phyloP scores from a whole-genome alignment of 2,329 filamentous ascomycete species.

The Neurospora sp. region DNA sequence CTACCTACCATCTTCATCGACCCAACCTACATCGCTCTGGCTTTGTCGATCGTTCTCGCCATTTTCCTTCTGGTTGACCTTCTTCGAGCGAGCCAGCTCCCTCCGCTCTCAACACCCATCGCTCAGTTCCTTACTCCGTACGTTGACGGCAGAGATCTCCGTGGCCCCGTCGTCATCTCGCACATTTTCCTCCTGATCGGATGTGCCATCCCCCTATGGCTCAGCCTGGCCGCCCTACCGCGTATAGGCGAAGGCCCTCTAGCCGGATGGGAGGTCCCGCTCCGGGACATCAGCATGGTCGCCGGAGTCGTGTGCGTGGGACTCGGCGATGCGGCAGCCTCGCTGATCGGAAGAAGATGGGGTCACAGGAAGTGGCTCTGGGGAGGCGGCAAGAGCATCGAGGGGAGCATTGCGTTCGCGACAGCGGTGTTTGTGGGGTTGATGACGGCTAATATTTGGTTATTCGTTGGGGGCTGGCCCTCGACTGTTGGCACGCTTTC shows the following conservation, averaged over 20 bases:
- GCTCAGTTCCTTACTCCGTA: slow-evolving; percentile 85
- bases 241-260: slow-evolving; percentile 46
- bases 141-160: slow-evolving; percentile 84
- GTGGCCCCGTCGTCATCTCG: slow-evolving; percentile 87
- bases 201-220: slow-evolving; percentile 89
- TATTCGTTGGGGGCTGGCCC: slow-evolving; percentile 67
- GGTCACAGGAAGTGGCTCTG: slow-evolving; percentile 89
- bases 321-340: slow-evolving; percentile 88
- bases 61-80: slow-evolving; percentile 85
- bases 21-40: slow-evolving; percentile 70
- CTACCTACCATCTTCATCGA: slow-evolving; percentile 80
- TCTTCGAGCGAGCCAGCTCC: slow-evolving; percentile 81
- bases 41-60: slow-evolving; percentile 67
- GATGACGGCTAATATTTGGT: slow-evolving; percentile 59
- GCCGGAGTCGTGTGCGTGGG: slow-evolving; percentile 90
- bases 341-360: slow-evolving; percentile 76
- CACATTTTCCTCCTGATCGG: slow-evolving; percentile 95
- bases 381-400: slow-evolving; percentile 91
- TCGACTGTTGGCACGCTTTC: background rate
- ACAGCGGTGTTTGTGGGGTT: slow-evolving; percentile 69
- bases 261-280: slow-evolving; percentile 63
- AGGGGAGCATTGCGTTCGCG: slow-evolving; percentile 77
- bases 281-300: slow-evolving; percentile 78
- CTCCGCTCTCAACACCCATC: slow-evolving; percentile 77
- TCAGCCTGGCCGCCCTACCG: slow-evolving; percentile 62